Base-by-base conservation (phyloP, 352 stramenopile genomes). In the Phytophthora podocarpi region DNA sequence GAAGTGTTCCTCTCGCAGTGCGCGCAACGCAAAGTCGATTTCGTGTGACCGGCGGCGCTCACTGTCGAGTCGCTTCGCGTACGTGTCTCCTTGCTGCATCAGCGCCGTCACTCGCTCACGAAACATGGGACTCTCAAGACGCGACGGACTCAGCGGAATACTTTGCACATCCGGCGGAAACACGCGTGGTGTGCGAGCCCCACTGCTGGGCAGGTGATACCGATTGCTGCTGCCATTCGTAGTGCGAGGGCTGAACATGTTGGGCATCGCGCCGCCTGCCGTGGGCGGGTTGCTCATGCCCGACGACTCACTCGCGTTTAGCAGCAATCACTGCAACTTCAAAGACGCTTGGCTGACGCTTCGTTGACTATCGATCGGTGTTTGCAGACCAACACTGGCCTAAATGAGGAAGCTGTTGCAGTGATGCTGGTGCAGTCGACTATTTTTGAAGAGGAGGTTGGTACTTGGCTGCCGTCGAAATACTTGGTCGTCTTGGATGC, bases 71-170 rank as follows among this genome's bases (percentile, higher is more conserved):
- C 74, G 72, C 64, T 91, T 91, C 16, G 82, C 80, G 59, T 90
- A 91, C 34, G 74, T 70, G 53, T 91, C 82, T 16, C 82, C 80
- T 63, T 91, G 82, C 12, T 90, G 80, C 80, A 91, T 88, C 28
- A 91, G 48, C 27, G 69, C 72, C 2, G 37, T 62, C n/a, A 91
- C 75, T 26, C 78, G 80, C 34, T 90, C 80, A 12, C 73, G 78
- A 54, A 91, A 91, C 67, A 89, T 80, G 16, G 82, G 80, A 56
- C 76, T 91, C 39, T 91, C 82, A 32, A 91, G 78, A 16, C 80
- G 72, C 15, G 82, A 88, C 45, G 80, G 81, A 57, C 81, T 90
- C 16, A 89, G 54, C 27, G 79, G 81, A 49, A 90, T 81, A 28
- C 76, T 72, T 13, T 67, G 61, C 13, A 85, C 53, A 24, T 88